A percentile compares a stretch with the other conserved stretches of the same genome.
These are phyloP conservation scores for Mycena maculata DNA, from an alignment of 768 basidiomycete species.

Conservation along the genomic window DNA sequence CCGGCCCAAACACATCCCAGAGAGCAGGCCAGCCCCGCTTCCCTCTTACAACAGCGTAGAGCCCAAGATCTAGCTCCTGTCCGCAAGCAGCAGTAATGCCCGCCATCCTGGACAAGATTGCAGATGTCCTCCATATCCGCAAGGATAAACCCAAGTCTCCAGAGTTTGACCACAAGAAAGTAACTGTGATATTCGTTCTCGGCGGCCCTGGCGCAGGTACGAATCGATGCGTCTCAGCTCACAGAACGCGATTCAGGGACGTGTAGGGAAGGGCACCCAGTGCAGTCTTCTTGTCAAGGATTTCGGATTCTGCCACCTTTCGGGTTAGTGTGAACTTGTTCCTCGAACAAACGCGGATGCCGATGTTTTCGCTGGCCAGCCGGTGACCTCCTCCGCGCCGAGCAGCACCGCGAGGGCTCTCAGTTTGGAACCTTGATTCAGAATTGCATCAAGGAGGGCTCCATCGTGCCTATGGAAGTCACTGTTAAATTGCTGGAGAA, in stretches of 20 bases:
- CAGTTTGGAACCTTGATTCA: slow-evolving; percentile 87
- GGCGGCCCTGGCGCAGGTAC: slow-evolving; percentile 96
- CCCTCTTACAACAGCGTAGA: slow-evolving; percentile 66
- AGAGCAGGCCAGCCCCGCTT: slow-evolving; percentile 69
- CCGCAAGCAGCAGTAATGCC: slow-evolving; percentile 50
- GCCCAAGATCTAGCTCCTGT: slow-evolving; percentile 63
- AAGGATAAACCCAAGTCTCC: slow-evolving; percentile 43
- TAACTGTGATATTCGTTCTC: slow-evolving; percentile 93
- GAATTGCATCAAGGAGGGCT: slow-evolving; percentile 89
- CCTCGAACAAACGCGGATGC: neutral
- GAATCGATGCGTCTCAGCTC: slow-evolving; percentile 14
- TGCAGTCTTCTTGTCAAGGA: slow-evolving; percentile 86
- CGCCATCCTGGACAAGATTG: slow-evolving; percentile 56
- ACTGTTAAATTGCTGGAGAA: slow-evolving; percentile 96
- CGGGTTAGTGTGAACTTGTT: slow-evolving; percentile 64
- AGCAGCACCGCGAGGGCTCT: slow-evolving; percentile 89
- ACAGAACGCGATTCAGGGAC: slow-evolving; percentile 10
- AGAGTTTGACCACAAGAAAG: slow-evolving; percentile 75
- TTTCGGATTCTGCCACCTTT: slow-evolving; percentile 92
- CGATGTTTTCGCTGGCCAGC: slow-evolving; percentile 59
- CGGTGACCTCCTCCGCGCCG: slow-evolving; percentile 96
- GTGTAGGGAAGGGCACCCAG: slow-evolving; percentile 94
- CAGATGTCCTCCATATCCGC: slow-evolving; percentile 47
- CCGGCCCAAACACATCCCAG: slow-evolving; percentile 54
- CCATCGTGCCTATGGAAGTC: slow-evolving; percentile 96